Evolutionary conservation across 1,139 yeast genomes (phyloP).

Genomic region (Debaryomycetaceae sp.): DNA sequence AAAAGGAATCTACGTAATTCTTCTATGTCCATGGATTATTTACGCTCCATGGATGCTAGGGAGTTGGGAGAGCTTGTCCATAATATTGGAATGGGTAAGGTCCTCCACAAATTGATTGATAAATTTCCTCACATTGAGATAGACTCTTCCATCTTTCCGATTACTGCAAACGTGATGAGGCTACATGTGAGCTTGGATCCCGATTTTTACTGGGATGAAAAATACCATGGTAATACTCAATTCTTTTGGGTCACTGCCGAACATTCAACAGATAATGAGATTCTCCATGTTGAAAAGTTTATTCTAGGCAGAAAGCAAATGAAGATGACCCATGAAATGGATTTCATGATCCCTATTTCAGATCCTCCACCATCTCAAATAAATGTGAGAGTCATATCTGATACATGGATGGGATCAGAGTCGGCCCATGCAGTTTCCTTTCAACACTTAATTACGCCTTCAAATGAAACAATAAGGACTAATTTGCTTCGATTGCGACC

Average conservation of each 20-base stretch:
- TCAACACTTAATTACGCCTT: constrained; percentile 86
- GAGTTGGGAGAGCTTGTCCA: constrained; percentile 92
- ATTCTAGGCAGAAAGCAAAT: constrained; percentile 61
- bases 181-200: constrained; percentile 69
- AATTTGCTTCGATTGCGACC: constrained; percentile 80
- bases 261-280: constrained; percentile 70
- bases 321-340: constrained; percentile 65
- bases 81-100: constrained; percentile 68
- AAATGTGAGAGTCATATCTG: constrained; percentile 74
- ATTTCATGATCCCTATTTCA: constrained; percentile 86
- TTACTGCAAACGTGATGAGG: constrained; percentile 82
- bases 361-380: constrained; percentile 91
- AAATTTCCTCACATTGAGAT: constrained; percentile 72
- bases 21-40: constrained; percentile 63
- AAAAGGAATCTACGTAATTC: constrained; percentile 60
- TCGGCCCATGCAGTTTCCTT: constrained; percentile 76
- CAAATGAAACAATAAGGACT: constrained; percentile 82
- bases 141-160: constrained; percentile 85
- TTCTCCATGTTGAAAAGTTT: constrained; percentile 81
- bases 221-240: constrained; percentile 79
- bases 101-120: constrained; percentile 57
- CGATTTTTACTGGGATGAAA: constrained; percentile 81
- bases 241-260: constrained; percentile 92
- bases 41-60: constrained; percentile 68
- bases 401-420: constrained; percentile 88